A percentile compares a stretch with the other conserved stretches of the same genome.
Evolutionary conservation across 2,329 filamentous ascomycete genomes (phyloP).

Genomic region (Apiospora pterosperma): DNA sequence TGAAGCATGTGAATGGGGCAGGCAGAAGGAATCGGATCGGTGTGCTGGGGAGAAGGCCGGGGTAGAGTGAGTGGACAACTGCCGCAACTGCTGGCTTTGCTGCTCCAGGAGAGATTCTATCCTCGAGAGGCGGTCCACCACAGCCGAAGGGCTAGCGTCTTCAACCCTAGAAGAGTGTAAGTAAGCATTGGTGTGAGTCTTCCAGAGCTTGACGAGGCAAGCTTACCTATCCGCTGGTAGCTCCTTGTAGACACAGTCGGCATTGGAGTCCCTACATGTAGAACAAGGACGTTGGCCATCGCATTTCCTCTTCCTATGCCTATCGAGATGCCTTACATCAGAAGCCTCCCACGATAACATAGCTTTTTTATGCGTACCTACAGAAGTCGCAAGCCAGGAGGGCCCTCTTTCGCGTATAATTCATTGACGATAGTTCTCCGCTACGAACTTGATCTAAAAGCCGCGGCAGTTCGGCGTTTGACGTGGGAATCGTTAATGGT

Average conservation of each 20-base stretch:
- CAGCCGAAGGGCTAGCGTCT: constrained; percentile 28
- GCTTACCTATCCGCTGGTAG: constrained; percentile 30
- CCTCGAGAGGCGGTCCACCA: constrained; percentile 33
- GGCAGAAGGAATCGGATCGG: constrained; percentile 18
- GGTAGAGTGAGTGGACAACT: constrained; percentile 19
- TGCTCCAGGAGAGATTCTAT: constrained; percentile 33
- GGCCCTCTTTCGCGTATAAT: constrained; percentile 17
- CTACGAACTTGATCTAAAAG: neutral
- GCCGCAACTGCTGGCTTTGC: constrained; percentile 25
- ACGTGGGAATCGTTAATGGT: neutral
- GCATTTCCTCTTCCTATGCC: constrained; percentile 35
- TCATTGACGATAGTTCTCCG: neutral
- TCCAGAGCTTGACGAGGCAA: neutral
- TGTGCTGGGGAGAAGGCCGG: constrained; percentile 19
- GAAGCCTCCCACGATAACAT: constrained; percentile 9
- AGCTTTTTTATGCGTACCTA: constrained; percentile 17
- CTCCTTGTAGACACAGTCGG: constrained; percentile 37
- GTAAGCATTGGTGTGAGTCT: neutral
- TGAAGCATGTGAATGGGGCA: constrained; percentile 15
- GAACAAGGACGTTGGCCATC: constrained; percentile 36
- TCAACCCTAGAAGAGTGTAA: constrained; percentile 23
- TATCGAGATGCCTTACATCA: constrained; percentile 12
- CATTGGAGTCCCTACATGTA: constrained; percentile 34
- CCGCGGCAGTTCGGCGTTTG: neutral
- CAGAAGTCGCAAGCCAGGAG: constrained; percentile 39